Evolutionary conservation across 768 basidiomycete genomes (phyloP), one percentile per base, ranked within the genome.

Genomic region (Boletus rubescentipes): DNA sequence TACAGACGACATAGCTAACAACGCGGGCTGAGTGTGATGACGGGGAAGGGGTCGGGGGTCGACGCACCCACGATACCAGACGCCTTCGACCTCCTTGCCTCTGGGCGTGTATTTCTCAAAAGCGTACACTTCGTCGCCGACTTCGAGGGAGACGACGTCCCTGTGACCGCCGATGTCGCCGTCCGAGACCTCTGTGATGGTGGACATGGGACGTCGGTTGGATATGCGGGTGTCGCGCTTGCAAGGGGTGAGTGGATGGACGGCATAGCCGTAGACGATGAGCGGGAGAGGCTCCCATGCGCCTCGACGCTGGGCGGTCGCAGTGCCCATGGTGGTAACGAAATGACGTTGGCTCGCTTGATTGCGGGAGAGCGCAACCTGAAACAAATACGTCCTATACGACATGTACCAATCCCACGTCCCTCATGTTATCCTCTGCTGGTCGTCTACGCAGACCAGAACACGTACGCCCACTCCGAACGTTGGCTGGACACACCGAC

Each of bases 121-220:
- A 16, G 94, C 93, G 72, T 98, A 98, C 32, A 98, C 86, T 67
- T 98, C 95, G 70, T 97, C 95, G 43, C 96, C 96, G 29, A 98
- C 89, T 61, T 97, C 94, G 51, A 98, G 80, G 7, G 87, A 80
- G 32, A 93, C 91, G 21, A 91, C 86, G 57, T 91, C 89, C 49
- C 83, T 78, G 73, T 86, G 79, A 0, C 82, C 78, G 37, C 79
- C 75, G 35, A 84, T 78, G 38, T 88, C 87, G 49, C 85, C 86
- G 18, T 80, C 78, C 3, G 79, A 77, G 20, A 58, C 70, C 49
- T 79, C 78, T 4, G 78, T 80, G 46, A 73, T 76, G 3, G 72
- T 72, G 29, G 79, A 77, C 60, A 71, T 57, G 57, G 69, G 69
- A 2, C 73, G 69, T 12, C 77, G 73, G 58, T 39, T 72, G 5